Evolutionary conservation across 2,329 filamentous ascomycete genomes (phyloP).

Genomic region (Uncinocarpus reesii): DNA sequence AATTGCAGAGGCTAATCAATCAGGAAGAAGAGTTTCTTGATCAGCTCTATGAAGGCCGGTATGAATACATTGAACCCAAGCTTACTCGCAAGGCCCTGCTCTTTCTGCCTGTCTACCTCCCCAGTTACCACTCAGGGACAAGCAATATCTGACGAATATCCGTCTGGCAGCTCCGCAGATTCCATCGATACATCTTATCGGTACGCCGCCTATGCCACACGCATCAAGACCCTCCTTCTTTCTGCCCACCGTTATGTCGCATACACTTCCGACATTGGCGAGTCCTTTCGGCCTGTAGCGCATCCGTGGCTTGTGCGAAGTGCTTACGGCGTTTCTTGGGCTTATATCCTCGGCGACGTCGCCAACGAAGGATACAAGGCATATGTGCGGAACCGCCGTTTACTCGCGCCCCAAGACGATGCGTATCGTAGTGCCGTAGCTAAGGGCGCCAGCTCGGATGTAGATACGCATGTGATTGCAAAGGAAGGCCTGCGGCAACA

Average conservation of each 20-base stretch:
- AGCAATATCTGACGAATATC: constrained; percentile 6
- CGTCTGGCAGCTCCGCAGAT: constrained; percentile 51
- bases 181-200: constrained; percentile 76
- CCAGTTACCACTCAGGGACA: neutral
- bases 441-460: neutral
- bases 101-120: neutral
- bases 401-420: constrained; percentile 57
- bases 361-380: constrained; percentile 90
- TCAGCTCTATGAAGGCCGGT: constrained; percentile 69
- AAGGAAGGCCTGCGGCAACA: constrained; percentile 12
- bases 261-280: constrained; percentile 92
- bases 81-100: neutral
- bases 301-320: constrained; percentile 70
- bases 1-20: constrained; percentile 48
- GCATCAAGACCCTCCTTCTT: constrained; percentile 74
- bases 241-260: constrained; percentile 92
- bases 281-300: constrained; percentile 86
- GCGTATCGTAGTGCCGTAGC: constrained; percentile 32
- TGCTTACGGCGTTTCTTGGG: constrained; percentile 87
- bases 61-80: constrained; percentile 27
- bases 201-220: constrained; percentile 84
- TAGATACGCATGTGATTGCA: constrained; percentile 7
- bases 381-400: constrained; percentile 73
- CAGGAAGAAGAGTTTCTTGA: constrained; percentile 65
- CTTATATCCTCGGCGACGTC: constrained; percentile 84